phyloP scores from a whole-genome alignment of 371 early-diverging fungal species.

The Smittium culicis region DNA sequence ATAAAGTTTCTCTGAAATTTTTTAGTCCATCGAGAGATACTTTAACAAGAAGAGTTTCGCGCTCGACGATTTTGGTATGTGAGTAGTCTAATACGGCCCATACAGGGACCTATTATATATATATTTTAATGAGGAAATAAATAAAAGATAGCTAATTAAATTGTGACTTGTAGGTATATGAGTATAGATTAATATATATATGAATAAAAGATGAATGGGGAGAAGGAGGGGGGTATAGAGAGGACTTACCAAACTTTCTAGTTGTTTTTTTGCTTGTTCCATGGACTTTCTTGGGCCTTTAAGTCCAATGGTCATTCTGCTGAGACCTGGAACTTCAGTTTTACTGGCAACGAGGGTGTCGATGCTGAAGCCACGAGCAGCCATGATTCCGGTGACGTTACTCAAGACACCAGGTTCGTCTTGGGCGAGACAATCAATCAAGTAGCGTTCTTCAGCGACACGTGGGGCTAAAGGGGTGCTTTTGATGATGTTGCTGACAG shows the following conservation, averaged over 20 bases:
- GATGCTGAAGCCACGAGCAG: too few relatives aligned
- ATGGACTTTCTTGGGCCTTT: conserved; percentile 69
- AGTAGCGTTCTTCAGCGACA: conserved; percentile 46
- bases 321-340: conserved; percentile 84
- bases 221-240: too few relatives aligned
- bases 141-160: too few relatives aligned
- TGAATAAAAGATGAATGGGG: too few relatives aligned
- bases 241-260: conserved; percentile 59
- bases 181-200: too few relatives aligned
- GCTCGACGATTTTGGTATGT: conserved; percentile 61
- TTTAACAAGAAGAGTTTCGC: conserved; percentile 82
- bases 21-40: conserved; percentile 61
- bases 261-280: conserved; percentile 82
- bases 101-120: conserved; percentile 69
- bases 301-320: conserved; percentile 88
- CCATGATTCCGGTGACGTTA: conserved; percentile 79
- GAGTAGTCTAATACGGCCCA: conserved; percentile 96
- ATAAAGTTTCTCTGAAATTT: background rate
- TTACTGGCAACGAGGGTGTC: conserved; percentile 87
- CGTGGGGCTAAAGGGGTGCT: conserved; percentile 60
- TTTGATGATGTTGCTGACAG: conserved; percentile 77
- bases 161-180: too few relatives aligned
- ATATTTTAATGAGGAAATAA: too few relatives aligned
- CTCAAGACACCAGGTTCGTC: conserved; percentile 93
- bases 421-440: conserved; percentile 84